Percentiles rank a stretch among this genome's conserved stretches.
These are phyloP conservation scores for Penicillium sp. DNA, from an alignment of 2,329 filamentous ascomycete genomes.

Conservation along the genomic window DNA sequence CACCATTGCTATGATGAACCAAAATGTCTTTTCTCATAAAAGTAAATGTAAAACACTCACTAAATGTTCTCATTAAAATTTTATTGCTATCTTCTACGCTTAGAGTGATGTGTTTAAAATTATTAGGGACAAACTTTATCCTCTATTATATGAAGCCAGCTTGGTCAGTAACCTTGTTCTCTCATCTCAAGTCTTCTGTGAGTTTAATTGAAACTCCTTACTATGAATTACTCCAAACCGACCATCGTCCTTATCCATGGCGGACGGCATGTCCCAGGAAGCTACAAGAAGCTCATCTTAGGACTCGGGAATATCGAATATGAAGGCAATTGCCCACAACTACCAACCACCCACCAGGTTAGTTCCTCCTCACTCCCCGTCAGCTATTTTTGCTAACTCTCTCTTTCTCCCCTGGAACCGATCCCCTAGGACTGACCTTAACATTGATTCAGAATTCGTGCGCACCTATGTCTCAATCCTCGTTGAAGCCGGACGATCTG, in stretches of 20 bases:
- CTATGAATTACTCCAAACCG: conserved; percentile 12
- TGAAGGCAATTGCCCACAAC: conserved; percentile 18
- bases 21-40: no score
- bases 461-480: conserved; percentile 25
- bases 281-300: conserved; percentile 18
- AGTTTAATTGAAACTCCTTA: not conserved
- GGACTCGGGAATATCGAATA: conserved; percentile 18
- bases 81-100: no score
- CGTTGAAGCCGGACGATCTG: conserved; percentile 17
- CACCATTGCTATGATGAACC: no score
- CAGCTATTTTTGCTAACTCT: not conserved
- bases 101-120: no score
- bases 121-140: no score
- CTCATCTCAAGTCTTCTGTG: no score
- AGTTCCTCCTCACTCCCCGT: conserved; percentile 1
- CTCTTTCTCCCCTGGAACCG: not conserved
- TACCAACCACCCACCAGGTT: conserved; percentile 18
- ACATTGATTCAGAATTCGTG: conserved; percentile 19
- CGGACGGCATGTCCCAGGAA: conserved; percentile 30
- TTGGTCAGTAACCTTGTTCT: no score
- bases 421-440: conserved; percentile 22
- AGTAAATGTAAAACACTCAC: no score
- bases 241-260: conserved; percentile 35
- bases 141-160: no score
- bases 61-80: no score